Evolutionary conservation across 1,284 basidiomycete genomes (phyloP), one percentile per base, ranked within the genome.

Genomic region (Mycosarcoma maydis): DNA sequence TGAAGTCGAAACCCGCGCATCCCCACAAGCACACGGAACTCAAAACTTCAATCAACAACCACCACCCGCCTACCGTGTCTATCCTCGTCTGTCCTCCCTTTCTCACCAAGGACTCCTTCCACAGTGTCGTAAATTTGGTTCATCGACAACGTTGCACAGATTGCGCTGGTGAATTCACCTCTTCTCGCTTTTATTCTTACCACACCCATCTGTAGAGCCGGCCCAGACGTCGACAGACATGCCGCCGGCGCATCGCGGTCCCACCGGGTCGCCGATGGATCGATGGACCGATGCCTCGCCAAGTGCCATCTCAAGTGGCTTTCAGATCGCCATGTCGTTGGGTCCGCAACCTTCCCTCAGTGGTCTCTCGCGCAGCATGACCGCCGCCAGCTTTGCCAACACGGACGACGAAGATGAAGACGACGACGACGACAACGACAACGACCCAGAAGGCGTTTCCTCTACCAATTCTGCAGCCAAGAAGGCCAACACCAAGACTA

Each of bases 241-340:
- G 70, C 70, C 70, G 34, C 70, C 66, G 4, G 66, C 70, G 34
- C 69, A 67, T 42, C 69, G 69, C 20, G 69, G 69, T 9, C 69
- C 69, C 2, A 71, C 68, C 4, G 68, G 62, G 22, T 66, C 75
- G 26, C 73, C 75, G 20, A 65, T 70, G 53, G 75, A 77, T 49
- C 53, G 71, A 17, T 76, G 70, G 68, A 72, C 75, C 13, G 69
- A 71, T 26, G 75, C 75, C 3, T 71, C 69, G 3, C 56, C 75
- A 14, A 59, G 56, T 16, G 75, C 75, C 42, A 66, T 77, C 38
- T 33, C 70, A 2, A 66, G 64, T 32, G 73, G 75, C 37, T 77
- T 76, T 37, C 41, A 54, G 8, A 70, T 65, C 13, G 75, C 73
- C 33, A 72, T 77, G 71, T 53, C 59, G 14, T 37, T 76, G 9